These are phyloP conservation scores for Ambrosia artemisiifolia DNA, from an alignment of 129 eudicot species.

Conservation along the genomic window DNA sequence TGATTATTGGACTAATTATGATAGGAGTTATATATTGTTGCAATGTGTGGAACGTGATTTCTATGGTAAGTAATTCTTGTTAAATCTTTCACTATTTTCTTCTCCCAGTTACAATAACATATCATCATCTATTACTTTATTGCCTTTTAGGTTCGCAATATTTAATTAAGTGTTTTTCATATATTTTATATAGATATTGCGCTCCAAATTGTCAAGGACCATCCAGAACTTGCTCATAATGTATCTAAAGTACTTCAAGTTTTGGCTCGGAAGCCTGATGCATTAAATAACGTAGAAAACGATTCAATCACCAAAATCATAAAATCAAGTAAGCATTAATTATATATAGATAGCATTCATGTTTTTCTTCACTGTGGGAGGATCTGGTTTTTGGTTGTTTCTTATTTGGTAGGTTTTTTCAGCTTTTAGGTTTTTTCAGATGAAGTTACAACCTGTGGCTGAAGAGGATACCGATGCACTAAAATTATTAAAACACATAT, in stretches of 20 bases:
- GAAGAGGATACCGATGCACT: background rate
- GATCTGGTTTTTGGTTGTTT: too few relatives aligned
- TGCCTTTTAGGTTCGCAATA: too few relatives aligned
- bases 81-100: too few relatives aligned
- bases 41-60: constrained; percentile 20
- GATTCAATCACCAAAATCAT: background rate
- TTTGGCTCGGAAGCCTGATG: constrained; percentile 30
- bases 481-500: background rate
- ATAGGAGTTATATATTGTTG: constrained; percentile 16
- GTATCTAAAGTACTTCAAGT: background rate
- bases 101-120: too few relatives aligned
- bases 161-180: background rate
- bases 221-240: background rate
- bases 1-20: background rate
- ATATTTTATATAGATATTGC: constrained; percentile 25
- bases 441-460: too few relatives aligned
- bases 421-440: background rate
- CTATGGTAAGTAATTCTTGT: constrained; percentile 28
- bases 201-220: constrained; percentile 7
- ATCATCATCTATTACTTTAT: too few relatives aligned
- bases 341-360: background rate
- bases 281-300: background rate
- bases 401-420: background rate
- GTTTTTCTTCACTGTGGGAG: too few relatives aligned
- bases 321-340: background rate